Base-by-base conservation (phyloP, 148 eudicot species). In the Camellia lanceoleosa region DNA sequence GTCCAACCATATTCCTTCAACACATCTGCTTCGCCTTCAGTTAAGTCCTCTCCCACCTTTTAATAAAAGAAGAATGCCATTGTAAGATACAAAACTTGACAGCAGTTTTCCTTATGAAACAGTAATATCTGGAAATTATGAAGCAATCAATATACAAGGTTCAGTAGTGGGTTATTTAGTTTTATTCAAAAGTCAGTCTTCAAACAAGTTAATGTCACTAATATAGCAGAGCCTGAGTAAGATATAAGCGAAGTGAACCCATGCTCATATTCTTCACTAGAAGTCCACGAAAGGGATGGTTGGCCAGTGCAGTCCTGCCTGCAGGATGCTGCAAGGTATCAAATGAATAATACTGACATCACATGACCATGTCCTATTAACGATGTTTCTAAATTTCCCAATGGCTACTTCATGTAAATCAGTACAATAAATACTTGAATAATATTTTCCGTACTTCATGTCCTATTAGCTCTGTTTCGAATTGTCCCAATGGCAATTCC, bases 21-120 rank as follows among this genome's bases (percentile, higher is more conserved):
- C 63, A 97, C 95, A 38, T 84, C 87, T 18, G 99, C 99, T 88
- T 97, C 99, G 16, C 94, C 97, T 80, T 97, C 94, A 18, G 80
- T 90, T 71, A 96, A 77, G 81, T 94, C 97, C 59, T 92, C 89
- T 52, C 99, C 99, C 74, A 94, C 92, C 99, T 97, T 30, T 30
- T 73, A 41, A 66, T 65, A 69, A 70, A 1, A 13, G 51, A 75
- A 68, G 44, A 9, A 46, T 7, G 43, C 19, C 19, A 58, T 46
- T 7, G 3, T 42, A 49, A 68, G 38, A 66, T 18, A 41, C 23
- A 30, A 47, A 49, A 46, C 49, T 64, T 55, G 18, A 63, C 78
- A 42, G n/a, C 18, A 55, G 12, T 68, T 69, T 56, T 41, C 42
- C 14, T 38, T 3, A 14, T 8, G 55, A 54, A 44, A n/a, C 16